Percentiles rank a stretch among this genome's conserved stretches.
Evolutionary conservation across 1,139 yeast species (phyloP).

Genomic region (Meyerozyma smithsonii): DNA sequence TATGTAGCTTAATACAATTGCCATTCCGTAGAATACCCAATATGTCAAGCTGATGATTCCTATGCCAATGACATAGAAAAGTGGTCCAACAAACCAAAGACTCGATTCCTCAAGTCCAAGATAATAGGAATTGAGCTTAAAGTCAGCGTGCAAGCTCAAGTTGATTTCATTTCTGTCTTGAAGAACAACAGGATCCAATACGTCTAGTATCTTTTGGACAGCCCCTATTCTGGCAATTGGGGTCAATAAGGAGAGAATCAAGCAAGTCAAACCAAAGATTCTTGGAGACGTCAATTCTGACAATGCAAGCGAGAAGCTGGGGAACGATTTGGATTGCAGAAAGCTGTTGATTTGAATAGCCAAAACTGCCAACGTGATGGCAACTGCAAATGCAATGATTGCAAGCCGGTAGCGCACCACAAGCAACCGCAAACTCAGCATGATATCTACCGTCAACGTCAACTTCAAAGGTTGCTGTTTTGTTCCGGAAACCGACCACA

Average conservation of each 20-base stretch:
- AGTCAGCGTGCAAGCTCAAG: constrained; percentile 19
- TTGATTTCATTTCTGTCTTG: constrained; percentile 33
- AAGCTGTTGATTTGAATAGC: constrained; percentile 43
- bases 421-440: constrained; percentile 46
- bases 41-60: constrained; percentile 15
- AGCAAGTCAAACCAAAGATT: constrained; percentile 16
- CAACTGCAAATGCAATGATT: constrained; percentile 53
- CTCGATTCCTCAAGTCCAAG: constrained; percentile 62
- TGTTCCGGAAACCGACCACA: constrained; percentile 34
- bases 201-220: constrained; percentile 21
- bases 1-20: constrained; percentile 7
- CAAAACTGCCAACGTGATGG: constrained; percentile 40
- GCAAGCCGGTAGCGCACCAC: constrained; percentile 63
- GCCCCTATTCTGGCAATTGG: constrained; percentile 23
- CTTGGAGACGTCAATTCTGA: constrained; percentile 21
- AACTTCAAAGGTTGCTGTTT: constrained; percentile 26
- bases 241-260: constrained; percentile 28
- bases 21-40: constrained; percentile 9
- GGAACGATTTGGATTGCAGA: constrained; percentile 37
- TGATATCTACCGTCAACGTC: constrained; percentile 35
- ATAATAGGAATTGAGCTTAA: constrained; percentile 40
- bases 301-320: constrained; percentile 48
- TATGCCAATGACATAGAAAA: constrained; percentile 48
- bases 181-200: constrained; percentile 56
- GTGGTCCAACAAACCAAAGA: constrained; percentile 55